Evolutionary conservation across 345 rosid genomes (phyloP).

Genomic region (Boechera divaricarpa): DNA sequence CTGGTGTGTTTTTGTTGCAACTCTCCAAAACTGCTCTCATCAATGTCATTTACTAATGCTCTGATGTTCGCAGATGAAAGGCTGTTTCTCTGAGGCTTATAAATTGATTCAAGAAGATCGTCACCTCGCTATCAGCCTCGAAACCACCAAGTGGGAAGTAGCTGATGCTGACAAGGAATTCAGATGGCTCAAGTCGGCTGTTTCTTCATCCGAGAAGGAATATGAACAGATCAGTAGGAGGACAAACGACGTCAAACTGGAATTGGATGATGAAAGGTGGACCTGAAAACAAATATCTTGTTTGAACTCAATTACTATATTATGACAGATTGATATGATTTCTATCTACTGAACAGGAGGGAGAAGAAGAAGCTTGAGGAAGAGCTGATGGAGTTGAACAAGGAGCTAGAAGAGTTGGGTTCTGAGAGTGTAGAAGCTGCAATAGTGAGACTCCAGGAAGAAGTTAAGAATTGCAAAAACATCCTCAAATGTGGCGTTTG

Average conservation of each 20-base stretch:
- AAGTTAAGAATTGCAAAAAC: conserved; percentile 78
- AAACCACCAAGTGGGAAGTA: conserved; percentile 76
- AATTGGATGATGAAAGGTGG: conserved; percentile 76
- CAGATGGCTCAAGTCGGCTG: conserved; percentile 80
- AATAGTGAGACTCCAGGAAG: conserved; percentile 87
- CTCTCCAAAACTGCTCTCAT: conserved; percentile 3
- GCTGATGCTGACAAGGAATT: conserved; percentile 86
- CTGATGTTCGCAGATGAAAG: conserved; percentile 71
- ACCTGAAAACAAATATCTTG: conserved; percentile 12
- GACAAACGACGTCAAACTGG: conserved; percentile 56
- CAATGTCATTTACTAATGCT: conserved; percentile 6
- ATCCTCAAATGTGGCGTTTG: conserved; percentile 96
- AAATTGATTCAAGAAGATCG: conserved; percentile 74
- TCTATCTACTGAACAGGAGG: conserved; percentile 49
- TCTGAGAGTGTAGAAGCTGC: conserved; percentile 87
- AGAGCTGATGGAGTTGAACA: conserved; percentile 70
- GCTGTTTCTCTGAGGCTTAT: conserved; percentile 52
- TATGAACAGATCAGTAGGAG: conserved; percentile 72
- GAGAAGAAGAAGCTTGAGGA: conserved; percentile 78
- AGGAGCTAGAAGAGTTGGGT: conserved; percentile 63
- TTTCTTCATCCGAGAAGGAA: conserved; percentile 78
- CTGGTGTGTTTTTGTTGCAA: background rate
- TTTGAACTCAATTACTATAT: background rate
- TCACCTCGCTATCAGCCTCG: conserved; percentile 63
- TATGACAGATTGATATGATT: background rate